Conservation (phyloP, 768 basidiomycete species). For the Mycena capillaripes region DNA sequence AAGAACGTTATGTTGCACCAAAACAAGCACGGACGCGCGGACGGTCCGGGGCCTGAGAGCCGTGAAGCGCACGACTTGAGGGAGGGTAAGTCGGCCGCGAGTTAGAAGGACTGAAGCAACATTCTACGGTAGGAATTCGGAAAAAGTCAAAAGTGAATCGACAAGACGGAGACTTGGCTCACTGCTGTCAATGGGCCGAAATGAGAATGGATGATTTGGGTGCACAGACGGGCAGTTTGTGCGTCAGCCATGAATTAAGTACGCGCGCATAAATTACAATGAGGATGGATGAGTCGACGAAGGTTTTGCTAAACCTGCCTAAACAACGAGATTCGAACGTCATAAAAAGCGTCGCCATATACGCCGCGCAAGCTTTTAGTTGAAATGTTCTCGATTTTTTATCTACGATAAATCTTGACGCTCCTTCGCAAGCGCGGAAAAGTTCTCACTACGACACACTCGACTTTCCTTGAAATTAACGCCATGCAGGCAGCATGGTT, state of each 20-base stretch:
- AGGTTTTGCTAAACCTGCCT: background rate
- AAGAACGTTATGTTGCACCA: conserved; percentile 93
- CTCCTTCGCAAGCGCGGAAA: too few relatives aligned
- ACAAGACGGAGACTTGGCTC: conserved; percentile 37
- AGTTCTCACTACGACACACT: background rate
- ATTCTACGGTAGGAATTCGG: conserved; percentile 60
- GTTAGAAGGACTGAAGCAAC: conserved; percentile 82
- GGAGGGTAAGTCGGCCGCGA: conserved; percentile 83
- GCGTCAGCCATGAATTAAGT: conserved; percentile 61
- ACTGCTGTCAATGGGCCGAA: conserved; percentile 64
- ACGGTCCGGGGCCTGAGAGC: conserved; percentile 75
- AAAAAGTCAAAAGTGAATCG: background rate
- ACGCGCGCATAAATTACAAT: conserved; percentile 24
- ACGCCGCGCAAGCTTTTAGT: too few relatives aligned
- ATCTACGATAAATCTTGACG: too few relatives aligned
- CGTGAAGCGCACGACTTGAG: conserved; percentile 78
- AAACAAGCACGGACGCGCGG: conserved; percentile 78
- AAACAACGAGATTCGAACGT: too few relatives aligned
- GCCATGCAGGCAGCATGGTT: conserved; percentile 7
- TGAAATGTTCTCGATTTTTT: too few relatives aligned
- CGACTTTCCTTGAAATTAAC: background rate
- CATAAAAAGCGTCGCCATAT: too few relatives aligned
- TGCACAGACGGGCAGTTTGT: conserved; percentile 63
- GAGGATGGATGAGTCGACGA: background rate
- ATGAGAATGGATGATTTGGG: conserved; percentile 64